Conservation (phyloP, 106 monocot species). For the Dioscorea alata region DNA sequence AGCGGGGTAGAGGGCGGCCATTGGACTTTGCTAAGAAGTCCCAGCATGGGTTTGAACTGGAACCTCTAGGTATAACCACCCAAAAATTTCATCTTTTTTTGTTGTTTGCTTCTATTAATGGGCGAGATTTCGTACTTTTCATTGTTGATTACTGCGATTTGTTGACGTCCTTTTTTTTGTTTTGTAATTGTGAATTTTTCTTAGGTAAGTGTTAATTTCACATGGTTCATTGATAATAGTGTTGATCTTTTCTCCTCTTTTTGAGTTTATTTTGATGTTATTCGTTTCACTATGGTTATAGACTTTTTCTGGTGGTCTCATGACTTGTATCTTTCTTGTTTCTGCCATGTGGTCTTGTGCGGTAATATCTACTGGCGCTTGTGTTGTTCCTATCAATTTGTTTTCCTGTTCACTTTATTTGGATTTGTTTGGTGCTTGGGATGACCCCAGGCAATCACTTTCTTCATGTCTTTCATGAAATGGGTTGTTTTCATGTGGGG, state of each 20-base stretch:
- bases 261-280: no score
- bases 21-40: conserved; percentile 45
- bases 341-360: no score
- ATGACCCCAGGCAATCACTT: not conserved
- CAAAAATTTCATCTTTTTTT: not conserved
- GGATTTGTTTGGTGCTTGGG: not conserved
- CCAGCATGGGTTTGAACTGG: conserved; percentile 29
- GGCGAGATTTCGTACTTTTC: not conserved
- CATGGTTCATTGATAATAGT: no score
- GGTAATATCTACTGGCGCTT: no score
- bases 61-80: conserved; percentile 29
- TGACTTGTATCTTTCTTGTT: no score
- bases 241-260: no score
- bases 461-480: not conserved
- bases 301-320: no score
- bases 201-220: not conserved
- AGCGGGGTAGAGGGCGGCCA: conserved; percentile 71
- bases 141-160: not conserved
- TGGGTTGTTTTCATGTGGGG: not conserved
- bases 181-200: not conserved
- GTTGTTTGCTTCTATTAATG: not conserved
- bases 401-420: not conserved
- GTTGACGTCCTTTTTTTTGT: not conserved
- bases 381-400: no score
- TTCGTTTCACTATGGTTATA: no score